Conservation (phyloP, 352 stramenopile genomes). For the Pythium grandisporangium region DNA sequence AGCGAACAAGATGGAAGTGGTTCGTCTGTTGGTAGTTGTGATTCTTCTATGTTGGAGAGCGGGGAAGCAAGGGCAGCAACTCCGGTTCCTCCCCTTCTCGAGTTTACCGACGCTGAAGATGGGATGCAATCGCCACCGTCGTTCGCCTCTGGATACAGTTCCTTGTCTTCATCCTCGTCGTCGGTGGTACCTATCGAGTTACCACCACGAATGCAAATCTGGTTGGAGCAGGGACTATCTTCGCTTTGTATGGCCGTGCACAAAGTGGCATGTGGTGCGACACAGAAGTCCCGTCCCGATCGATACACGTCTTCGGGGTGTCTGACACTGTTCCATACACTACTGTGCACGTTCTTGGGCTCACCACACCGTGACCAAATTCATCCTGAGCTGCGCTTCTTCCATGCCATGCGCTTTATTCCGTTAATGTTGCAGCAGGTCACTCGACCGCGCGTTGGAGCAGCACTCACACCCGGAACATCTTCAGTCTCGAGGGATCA, state of each 20-base stretch:
- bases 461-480: conserved; percentile 13
- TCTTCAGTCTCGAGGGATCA: conserved; percentile 20
- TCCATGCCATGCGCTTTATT: conserved; percentile 67
- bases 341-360: conserved; percentile 70
- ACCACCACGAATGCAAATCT: conserved; percentile 26
- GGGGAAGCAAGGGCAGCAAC: too few relatives aligned
- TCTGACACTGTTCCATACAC: conserved; percentile 70
- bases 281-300: conserved; percentile 77
- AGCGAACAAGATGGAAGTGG: conserved; percentile 11
- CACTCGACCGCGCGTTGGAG: conserved; percentile 13
- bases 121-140: too few relatives aligned
- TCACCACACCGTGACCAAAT: conserved; percentile 45
- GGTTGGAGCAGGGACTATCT: conserved; percentile 56
- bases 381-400: conserved; percentile 45
- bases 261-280: conserved; percentile 72
- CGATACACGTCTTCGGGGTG: conserved; percentile 68
- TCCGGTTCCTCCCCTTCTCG: too few relatives aligned
- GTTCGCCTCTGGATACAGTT: too few relatives aligned
- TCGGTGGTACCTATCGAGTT: conserved; percentile 2
- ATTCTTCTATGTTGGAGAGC: too few relatives aligned
- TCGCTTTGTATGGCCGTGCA: conserved; percentile 83
- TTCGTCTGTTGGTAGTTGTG: too few relatives aligned
- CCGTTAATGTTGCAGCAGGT: conserved; percentile 66
- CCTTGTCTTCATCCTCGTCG: too few relatives aligned
- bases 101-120: too few relatives aligned